A percentile compares a stretch with the other conserved stretches of the same genome.
These are phyloP conservation scores for Xylaria telfairii DNA, from an alignment of 495 filamentous ascomycete genomes.

Conservation along the genomic window DNA sequence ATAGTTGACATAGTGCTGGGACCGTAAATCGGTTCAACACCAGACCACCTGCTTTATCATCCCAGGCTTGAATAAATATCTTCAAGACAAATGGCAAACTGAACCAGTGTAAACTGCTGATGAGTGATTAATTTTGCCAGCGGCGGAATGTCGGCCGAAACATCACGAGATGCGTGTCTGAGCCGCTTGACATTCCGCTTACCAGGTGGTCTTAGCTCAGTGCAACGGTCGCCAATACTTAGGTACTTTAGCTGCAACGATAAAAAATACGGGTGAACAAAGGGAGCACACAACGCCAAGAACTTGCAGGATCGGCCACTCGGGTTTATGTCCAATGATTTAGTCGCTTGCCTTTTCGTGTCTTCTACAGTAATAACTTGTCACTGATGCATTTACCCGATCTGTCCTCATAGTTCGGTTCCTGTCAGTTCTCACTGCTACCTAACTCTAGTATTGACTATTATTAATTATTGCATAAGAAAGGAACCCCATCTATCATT, in stretches of 20 bases:
- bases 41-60: not conserved
- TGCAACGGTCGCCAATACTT: conserved; percentile 15
- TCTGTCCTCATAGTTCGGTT: too few species aligned
- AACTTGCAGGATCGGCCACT: not conserved
- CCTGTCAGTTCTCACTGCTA: not conserved
- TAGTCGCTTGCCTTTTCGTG: not conserved
- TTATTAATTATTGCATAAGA: too few species aligned
- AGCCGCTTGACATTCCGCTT: not conserved
- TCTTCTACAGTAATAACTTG: not conserved
- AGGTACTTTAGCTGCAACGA: not conserved
- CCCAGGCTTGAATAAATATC: not conserved
- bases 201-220: conserved; percentile 1
- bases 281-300: not conserved
- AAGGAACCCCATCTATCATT: too few species aligned
- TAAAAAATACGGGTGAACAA: not conserved
- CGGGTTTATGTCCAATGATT: not conserved
- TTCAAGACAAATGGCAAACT: conserved; percentile 3
- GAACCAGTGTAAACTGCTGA: too few species aligned
- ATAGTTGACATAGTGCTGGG: not conserved
- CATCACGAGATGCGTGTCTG: not conserved
- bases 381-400: not conserved
- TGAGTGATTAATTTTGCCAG: too few species aligned
- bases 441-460: too few species aligned
- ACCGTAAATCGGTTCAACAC: not conserved
- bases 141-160: not conserved